Base-by-base conservation (phyloP, 257 asterid genomes). In the Nicotiana obtusifolia region DNA sequence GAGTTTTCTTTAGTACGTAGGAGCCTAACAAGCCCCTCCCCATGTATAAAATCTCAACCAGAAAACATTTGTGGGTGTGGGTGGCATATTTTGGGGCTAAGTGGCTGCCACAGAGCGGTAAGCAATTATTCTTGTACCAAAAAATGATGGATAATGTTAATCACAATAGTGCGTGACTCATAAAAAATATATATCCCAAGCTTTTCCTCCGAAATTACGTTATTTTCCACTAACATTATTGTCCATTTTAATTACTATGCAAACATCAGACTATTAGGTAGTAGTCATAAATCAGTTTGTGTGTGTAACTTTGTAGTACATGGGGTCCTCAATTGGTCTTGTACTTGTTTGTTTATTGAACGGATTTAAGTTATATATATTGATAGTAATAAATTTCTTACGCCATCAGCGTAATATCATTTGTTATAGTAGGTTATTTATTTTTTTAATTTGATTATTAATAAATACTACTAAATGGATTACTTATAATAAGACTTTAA, bases 221-320 rank as follows among this genome's bases (percentile, higher is more conserved):
- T n/a, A 3, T 69, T 69, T 69, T n/a, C 77, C 77, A 68, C 35
- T 71, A 44, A 22, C 30, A 71, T 44, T 5, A 22, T 22, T 1
- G 59, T 44, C 60, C 35, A 7, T 14, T 17, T 17, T 47, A 44
- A 47, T 44, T 47, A 47, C 7, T 0, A 5, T 71, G 37, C 60
- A 71, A 47, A 47, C 78, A 71, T 71, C 78, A 71, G 20, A 2
- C 7, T 71, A 44, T 71, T 71, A 71, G 78, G 78, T 71, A 5
- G 4, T 22, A 14, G 78, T 71, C 78, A 22, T 44, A 44, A 49
- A 44, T 71, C 78, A 71, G 47, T 41, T 15, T 67, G 26, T 28
- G 69, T 64, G 19, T 26, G 67, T 26, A 22, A 64, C 16, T 6
- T 11, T 64, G 7, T 30, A 65, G 47, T 65, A 65, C 49, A 65